Evolutionary conservation across 768 basidiomycete genomes (phyloP), one percentile per base, ranked within the genome.

Genomic region (Mycena rosella): DNA sequence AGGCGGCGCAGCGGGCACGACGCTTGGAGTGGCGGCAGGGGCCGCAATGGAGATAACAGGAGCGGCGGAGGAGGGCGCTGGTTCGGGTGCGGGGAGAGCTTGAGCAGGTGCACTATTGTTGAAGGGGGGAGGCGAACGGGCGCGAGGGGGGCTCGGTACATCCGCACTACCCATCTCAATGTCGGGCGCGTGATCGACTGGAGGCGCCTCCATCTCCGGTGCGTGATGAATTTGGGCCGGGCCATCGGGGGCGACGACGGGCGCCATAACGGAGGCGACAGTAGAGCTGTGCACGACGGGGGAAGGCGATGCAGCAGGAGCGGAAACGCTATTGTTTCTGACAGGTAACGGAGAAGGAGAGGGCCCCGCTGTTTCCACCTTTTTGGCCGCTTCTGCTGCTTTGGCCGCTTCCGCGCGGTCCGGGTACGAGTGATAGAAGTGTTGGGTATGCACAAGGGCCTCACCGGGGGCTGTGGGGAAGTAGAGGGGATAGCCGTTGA

Each of bases 131-230:
- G 66, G 47, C 20, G 58, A 60, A 15, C 30, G 24, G 10, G 57
- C 47, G 27, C 53, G 47, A 22, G 53, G 60, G 17, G 67, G 48
- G 36, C 48, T 57, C 29, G 40, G 15, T 20, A 47, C 44, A 22
- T 68, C 67, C n/a, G 30, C 56, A 40, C 20, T 38, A 27, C 36
- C 60, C 66, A 68, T 68, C 36, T 63, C 60, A 14, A 68, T 47
- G 22, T 68, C 61, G 20, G 54, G 60, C 13, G 54, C 22, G 55
- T 30, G 1, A 45, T 51, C 20, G 18, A 36, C 40, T 47, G 8
- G n/a, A 20, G 48, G 51, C 24, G 44, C 7, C 24, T 26, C 56
- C 40, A 26, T 22, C 51, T 49, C 36, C 2, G 53, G 45, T 22
- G 32, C 56, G 1, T 27, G 36, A 14, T 55, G 17, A 14, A 49